Conservation (phyloP, 176 grass and related monocot genomes). For the Metroxylon sagu region DNA sequence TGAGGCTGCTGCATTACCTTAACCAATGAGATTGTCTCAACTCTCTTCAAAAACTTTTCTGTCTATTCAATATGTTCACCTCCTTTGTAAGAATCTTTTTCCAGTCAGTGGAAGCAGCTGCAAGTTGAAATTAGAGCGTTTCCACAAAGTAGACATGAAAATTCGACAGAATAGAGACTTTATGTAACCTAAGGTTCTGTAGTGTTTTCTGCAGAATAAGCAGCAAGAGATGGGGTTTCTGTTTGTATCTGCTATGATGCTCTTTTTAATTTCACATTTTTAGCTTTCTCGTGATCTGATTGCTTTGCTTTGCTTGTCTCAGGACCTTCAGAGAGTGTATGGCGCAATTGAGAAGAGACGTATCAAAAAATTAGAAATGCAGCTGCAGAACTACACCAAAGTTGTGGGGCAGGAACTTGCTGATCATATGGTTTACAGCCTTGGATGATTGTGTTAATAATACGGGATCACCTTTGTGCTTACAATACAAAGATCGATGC, state of each 20-base stretch:
- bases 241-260: too few species aligned
- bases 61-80: too few species aligned
- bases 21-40: too few species aligned
- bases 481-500: too few species aligned
- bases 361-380: conserved; percentile 39
- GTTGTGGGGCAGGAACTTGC: conserved; percentile 72
- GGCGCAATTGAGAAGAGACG: conserved; percentile 31
- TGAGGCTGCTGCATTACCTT: too few species aligned
- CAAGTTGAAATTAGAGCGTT: too few species aligned
- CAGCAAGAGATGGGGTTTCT: neutral
- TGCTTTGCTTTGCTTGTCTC: conserved; percentile 9
- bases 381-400: conserved; percentile 44
- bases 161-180: too few species aligned
- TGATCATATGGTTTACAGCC: conserved; percentile 43
- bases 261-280: neutral
- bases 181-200: neutral
- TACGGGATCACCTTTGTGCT: too few species aligned
- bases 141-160: too few species aligned
- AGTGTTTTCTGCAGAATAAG: neutral
- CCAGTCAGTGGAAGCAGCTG: too few species aligned
- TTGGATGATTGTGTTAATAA: neutral
- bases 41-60: too few species aligned
- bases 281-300: neutral
- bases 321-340: conserved; percentile 62
- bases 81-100: too few species aligned